A percentile compares a stretch with the other conserved stretches of the same genome.
phyloP scores from a whole-genome alignment of 768 basidiomycete species.

The Asterophora lycoperdoides region DNA sequence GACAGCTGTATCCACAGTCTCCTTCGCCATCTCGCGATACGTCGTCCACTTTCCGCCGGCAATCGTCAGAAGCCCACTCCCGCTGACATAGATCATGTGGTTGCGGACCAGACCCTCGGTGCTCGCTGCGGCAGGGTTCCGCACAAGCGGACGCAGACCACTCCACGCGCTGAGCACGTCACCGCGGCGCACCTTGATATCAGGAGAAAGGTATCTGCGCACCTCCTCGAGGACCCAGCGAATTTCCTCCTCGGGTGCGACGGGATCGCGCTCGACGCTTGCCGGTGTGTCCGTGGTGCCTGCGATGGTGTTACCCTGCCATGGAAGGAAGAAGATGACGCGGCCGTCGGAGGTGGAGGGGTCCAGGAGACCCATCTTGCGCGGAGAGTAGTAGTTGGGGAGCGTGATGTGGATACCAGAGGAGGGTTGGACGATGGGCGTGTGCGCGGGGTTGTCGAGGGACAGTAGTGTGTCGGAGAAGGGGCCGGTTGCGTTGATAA shows the following conservation, averaged over 20 bases:
- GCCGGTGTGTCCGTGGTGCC: conserved; percentile 92
- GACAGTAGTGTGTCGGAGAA: conserved; percentile 83
- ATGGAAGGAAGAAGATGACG: conserved; percentile 98
- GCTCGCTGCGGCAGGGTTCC: conserved; percentile 61
- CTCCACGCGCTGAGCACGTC: conserved; percentile 97
- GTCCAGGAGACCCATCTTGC: conserved; percentile 92
- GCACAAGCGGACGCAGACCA: conserved; percentile 85
- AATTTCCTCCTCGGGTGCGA: conserved; percentile 89
- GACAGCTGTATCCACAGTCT: conserved; percentile 86
- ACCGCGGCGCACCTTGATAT: conserved; percentile 90
- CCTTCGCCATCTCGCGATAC: conserved; percentile 93
- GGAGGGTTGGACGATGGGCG: conserved; percentile 87
- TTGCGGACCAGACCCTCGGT: conserved; percentile 90
- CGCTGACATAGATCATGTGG: conserved; percentile 84
- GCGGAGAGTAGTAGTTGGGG: conserved; percentile 94
- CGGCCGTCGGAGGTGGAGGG: conserved; percentile 94
- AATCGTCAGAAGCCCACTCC: conserved; percentile 84
- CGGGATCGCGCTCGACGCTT: conserved; percentile 65
- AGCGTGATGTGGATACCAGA: conserved; percentile 95
- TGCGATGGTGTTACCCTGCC: conserved; percentile 97
- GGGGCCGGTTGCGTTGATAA: conserved; percentile 97
- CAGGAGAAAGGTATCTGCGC: conserved; percentile 79
- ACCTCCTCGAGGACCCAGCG: conserved; percentile 96
- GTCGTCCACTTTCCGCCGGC: conserved; percentile 99
- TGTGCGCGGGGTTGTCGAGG: conserved; percentile 73